Base-by-base conservation (phyloP, 202 grass and related monocot species). In the Musa balbisiana region DNA sequence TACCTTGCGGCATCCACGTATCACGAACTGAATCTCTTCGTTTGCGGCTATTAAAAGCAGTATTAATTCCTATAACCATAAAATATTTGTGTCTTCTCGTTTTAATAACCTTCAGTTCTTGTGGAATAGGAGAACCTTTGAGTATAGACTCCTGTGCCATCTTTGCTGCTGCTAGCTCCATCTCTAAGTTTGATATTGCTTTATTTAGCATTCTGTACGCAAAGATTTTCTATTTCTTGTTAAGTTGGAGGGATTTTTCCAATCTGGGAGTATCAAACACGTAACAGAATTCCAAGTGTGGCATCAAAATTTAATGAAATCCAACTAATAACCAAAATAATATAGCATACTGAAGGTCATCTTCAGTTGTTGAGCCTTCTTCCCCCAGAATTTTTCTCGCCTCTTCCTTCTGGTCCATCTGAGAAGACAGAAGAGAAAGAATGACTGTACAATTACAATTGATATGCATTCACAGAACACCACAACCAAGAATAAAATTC, bases 41-140 rank as follows among this genome's bases (percentile, higher is more conserved):
- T 62, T 80, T 80, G 14, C 78, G 78, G 49, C 78, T 80, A 43
- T 60, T 80, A 51, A 80, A 72, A 62, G 78, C 78, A 60, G 78
- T 80, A 80, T 80, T 80, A 16, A 80, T 80, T 51, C 78, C 78
- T 71, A 80, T 72, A 51, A 80, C 78, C 78, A 80, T 80, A 80
- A 80, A 62, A 62, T 80, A 80, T 22, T 80, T 80, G 52, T 54
- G 66, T 71, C 33, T 58, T 62, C 53, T 80, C 16, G 67, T 14
- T 24, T 71, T 67, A 62, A 69, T 51, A 62, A 80, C n/a, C 19
- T 49, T 80, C 9, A 80, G 22, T 12, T 72, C 78, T 80, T 71
- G 53, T 72, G 54, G 43, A 24, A 71, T 62, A 22, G 78, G 78
- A 20, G 67, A 80, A 60, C 78, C 78, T 60, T 69, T 71, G 24